A percentile compares a stretch with the other conserved stretches of the same genome.
These are phyloP conservation scores for Nitzschia palea DNA, from an alignment of 108 stramenopile genomes.

Conservation along the genomic window DNA sequence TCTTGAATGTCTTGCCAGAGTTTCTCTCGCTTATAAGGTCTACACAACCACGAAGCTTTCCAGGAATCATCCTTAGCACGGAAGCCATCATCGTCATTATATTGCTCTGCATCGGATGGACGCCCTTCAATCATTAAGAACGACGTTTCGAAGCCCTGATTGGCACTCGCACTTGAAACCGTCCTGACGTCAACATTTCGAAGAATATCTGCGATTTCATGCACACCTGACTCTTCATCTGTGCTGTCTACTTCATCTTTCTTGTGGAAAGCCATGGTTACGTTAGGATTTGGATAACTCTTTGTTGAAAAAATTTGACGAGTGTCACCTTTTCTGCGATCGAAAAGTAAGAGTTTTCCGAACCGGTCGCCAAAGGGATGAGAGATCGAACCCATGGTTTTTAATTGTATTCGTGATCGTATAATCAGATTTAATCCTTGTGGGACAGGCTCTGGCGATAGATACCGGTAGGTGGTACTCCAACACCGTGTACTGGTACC, in stretches of 20 bases:
- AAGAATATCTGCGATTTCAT: slow-evolving; percentile 2
- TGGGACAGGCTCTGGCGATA: too few relatives aligned
- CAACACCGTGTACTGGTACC: too few relatives aligned
- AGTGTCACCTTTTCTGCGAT: too few relatives aligned
- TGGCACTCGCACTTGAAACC: not conserved
- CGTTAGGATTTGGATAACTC: too few relatives aligned
- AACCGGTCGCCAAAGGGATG: too few relatives aligned
- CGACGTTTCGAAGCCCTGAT: not conserved
- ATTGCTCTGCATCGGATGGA: not conserved
- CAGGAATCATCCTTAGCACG: not conserved
- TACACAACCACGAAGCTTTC: slow-evolving; percentile 2
- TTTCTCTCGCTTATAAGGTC: slow-evolving; percentile 22
- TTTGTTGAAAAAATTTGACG: too few relatives aligned
- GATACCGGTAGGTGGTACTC: too few relatives aligned
- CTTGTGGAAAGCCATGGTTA: slow-evolving; percentile 2
- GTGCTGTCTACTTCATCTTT: not conserved
- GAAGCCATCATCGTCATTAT: not conserved
- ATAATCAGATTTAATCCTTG: too few relatives aligned
- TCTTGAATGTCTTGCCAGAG: slow-evolving; percentile 13
- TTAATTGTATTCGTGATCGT: too few relatives aligned
- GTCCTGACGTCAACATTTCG: slow-evolving; percentile 1
- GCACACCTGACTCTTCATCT: slow-evolving; percentile 6
- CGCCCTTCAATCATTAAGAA: slow-evolving; percentile 11
- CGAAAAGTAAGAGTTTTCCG: too few relatives aligned
- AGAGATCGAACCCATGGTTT: too few relatives aligned